Conservation (phyloP, 768 basidiomycete genomes). For the Tylopilus rubrobrunneus region DNA sequence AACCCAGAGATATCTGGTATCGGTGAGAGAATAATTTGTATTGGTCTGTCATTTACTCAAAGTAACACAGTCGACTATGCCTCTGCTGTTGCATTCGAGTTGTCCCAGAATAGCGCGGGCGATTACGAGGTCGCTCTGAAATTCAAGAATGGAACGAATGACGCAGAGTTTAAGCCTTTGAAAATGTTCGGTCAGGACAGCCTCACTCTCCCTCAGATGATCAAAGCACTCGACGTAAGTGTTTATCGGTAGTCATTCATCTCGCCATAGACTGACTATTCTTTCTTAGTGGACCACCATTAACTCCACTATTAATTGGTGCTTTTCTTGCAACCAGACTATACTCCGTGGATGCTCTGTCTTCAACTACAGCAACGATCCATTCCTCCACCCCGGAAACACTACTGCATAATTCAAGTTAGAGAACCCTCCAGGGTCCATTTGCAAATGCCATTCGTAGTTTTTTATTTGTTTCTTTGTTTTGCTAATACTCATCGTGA, state of each 20-base stretch:
- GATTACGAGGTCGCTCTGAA: slow-evolving; percentile 72
- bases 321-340: slow-evolving; percentile 33
- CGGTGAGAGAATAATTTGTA: slow-evolving; percentile 41
- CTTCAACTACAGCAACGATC: slow-evolving; percentile 27
- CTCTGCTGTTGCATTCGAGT: slow-evolving; percentile 70
- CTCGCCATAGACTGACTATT: not conserved
- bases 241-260: not conserved
- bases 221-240: slow-evolving; percentile 19
- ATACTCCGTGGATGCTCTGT: slow-evolving; percentile 30
- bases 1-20: slow-evolving; percentile 58
- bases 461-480: not conserved
- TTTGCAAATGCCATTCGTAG: not conserved
- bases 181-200: slow-evolving; percentile 56
- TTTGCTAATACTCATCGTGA: not conserved
- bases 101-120: slow-evolving; percentile 57
- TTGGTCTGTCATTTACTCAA: not conserved
- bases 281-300: slow-evolving; percentile 21
- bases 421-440: not conserved
- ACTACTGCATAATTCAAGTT: too few species aligned
- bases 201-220: slow-evolving; percentile 18
- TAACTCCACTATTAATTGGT: slow-evolving; percentile 34
- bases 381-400: slow-evolving; percentile 20
- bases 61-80: slow-evolving; percentile 60
- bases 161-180: slow-evolving; percentile 52
- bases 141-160: slow-evolving; percentile 74